These are phyloP conservation scores for Spinacia oleracea DNA, from an alignment of 179 eudicot species.

Conservation along the genomic window DNA sequence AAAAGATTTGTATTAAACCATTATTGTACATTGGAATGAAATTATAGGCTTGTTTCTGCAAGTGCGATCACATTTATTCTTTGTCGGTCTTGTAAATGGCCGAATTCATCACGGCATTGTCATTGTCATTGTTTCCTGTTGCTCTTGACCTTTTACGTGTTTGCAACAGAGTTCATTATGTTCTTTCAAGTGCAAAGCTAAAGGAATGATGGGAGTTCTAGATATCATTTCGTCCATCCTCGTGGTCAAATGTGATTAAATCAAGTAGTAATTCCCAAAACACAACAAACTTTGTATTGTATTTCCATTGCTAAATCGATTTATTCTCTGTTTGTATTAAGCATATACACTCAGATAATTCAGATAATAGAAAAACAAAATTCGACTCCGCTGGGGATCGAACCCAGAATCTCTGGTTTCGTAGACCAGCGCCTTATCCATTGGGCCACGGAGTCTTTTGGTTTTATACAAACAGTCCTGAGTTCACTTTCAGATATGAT, in stretches of 20 bases:
- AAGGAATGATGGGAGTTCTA: too few relatives aligned
- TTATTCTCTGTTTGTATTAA: too few relatives aligned
- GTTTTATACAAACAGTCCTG: too few relatives aligned
- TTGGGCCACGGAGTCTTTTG: conserved; percentile 94
- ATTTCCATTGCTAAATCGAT: too few relatives aligned
- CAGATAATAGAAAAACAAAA: too few relatives aligned
- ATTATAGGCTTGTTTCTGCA: background rate
- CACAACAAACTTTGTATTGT: too few relatives aligned
- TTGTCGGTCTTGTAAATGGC: conserved; percentile 9
- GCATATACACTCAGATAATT: too few relatives aligned
- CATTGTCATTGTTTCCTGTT: too few relatives aligned
- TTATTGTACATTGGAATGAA: conserved; percentile 12
- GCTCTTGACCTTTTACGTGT: background rate
- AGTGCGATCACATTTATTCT: background rate
- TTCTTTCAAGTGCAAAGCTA: background rate
- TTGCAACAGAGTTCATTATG: background rate
- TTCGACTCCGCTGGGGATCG: conserved; percentile 94
- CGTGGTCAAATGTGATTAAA: too few relatives aligned
- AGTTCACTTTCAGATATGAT: too few relatives aligned
- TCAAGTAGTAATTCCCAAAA: too few relatives aligned
- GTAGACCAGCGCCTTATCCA: conserved; percentile 99
- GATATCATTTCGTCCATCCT: too few relatives aligned
- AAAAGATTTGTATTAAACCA: background rate
- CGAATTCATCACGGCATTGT: conserved; percentile 23
- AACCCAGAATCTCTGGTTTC: conserved; percentile 96